Percentiles rank a stretch among this genome's conserved stretches.
phyloP scores from a whole-genome alignment of 75 land plant genomes.

The Gnetum montanum region DNA sequence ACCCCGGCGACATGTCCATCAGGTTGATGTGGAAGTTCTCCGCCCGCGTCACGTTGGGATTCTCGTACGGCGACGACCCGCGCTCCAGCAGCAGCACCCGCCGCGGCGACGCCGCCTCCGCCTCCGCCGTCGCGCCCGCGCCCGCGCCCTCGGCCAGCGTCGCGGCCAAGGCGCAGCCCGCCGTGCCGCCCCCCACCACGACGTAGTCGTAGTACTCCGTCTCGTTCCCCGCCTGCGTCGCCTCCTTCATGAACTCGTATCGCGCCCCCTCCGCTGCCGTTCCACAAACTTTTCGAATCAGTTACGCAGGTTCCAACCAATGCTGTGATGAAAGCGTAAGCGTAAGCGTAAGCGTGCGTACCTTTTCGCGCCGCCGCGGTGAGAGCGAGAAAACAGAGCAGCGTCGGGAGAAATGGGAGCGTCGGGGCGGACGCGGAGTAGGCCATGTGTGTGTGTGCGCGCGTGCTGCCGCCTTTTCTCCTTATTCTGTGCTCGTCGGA shows the following conservation, averaged over 20 bases:
- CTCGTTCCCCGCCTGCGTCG: slow-evolving; percentile 6
- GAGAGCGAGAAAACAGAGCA: too few relatives aligned
- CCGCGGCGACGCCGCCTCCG: slow-evolving; percentile 67
- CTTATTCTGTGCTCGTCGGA: too few relatives aligned
- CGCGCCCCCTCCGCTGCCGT: background rate
- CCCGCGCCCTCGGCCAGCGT: slow-evolving; percentile 27
- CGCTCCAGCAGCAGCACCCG: slow-evolving; percentile 65
- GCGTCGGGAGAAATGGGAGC: too few relatives aligned
- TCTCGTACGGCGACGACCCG: slow-evolving; percentile 64
- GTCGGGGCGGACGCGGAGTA: too few relatives aligned
- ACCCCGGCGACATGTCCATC: slow-evolving; percentile 27
- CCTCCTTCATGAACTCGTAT: slow-evolving; percentile 15
- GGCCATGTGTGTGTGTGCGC: too few relatives aligned
- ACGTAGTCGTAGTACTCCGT: slow-evolving; percentile 20
- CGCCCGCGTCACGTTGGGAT: slow-evolving; percentile 38
- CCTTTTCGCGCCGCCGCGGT: too few relatives aligned
- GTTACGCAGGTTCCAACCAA: too few relatives aligned
- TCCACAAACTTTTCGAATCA: too few relatives aligned
- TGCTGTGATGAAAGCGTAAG: too few relatives aligned
- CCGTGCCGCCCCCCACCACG: slow-evolving; percentile 30
- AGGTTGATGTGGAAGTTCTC: slow-evolving; percentile 47
- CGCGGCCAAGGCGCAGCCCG: slow-evolving; percentile 26
- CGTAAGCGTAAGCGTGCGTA: too few relatives aligned
- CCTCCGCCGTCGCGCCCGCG: slow-evolving; percentile 34
- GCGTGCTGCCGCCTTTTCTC: too few relatives aligned